Evolutionary conservation across 2,329 filamentous ascomycete species (phyloP), one percentile per base, ranked within the genome.

Genomic region (Penicillium sumatraense): DNA sequence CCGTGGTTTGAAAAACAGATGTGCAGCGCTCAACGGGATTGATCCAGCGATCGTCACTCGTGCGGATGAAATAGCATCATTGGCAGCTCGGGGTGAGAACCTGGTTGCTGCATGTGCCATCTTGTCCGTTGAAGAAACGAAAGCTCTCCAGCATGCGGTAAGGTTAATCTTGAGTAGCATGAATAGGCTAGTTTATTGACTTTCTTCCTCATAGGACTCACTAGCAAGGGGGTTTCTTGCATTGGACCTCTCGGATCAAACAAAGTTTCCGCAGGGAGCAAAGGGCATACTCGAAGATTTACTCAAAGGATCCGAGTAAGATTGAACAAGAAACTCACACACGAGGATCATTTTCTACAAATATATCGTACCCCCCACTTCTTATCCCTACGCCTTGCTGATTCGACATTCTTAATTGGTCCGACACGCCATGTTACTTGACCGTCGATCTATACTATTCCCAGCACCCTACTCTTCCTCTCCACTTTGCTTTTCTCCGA

Each of bases 11-110:
- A 8, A 8, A 56, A 10, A 44, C 56, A 84, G 81, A 50, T 98
- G 95, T 68, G 95, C 95, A 24, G 86, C 87, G 3, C 84, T 96
- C 72, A 97, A 96, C 65, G 93, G 93, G 1, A 86, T 99, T 13
- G 87, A 91, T 26, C 68, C 75, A 16, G 80, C 82, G 5, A 84
- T 98, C 9, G 83, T 97, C 6, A 78, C 88, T 14, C 85, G 93
- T 52, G 92, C 93, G 0, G 88, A 91, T 60, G 83, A 87, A 7
- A 81, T 99, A 31, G 85, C 89, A 20, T 72, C 85, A 6, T 77
- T 95, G 14, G 79, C 89, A 29, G 84, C 85, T 14, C 84, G 81
- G 48, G 90, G 91, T 6, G 89, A 93, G 67, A 90, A 96, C 70
- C 78, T 98, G 2, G 83, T 88, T 5, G 82, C 85, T 26, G 84